Conservation (phyloP, 495 filamentous ascomycete genomes). For the Hyaloscypha finlandica region DNA sequence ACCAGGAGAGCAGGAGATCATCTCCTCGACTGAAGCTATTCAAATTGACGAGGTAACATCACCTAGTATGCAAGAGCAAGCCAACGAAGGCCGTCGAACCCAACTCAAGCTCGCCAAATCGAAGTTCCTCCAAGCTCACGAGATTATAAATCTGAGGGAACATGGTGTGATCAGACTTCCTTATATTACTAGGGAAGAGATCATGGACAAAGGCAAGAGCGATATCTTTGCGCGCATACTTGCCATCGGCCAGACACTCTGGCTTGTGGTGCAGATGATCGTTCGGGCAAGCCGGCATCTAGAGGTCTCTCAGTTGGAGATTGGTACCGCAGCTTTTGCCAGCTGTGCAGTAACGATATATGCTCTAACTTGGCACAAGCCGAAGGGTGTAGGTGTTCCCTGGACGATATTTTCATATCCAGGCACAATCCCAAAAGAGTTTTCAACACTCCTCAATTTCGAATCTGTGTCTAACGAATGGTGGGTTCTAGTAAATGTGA, state of each 20-base stretch:
- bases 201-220: slow-evolving; percentile 3
- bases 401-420: background rate
- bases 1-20: background rate
- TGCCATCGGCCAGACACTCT: background rate
- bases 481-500: too few relatives aligned
- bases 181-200: background rate
- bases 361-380: background rate
- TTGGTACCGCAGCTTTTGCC: background rate
- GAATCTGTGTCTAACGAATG: too few relatives aligned
- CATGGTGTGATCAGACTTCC: background rate
- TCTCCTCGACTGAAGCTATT: too few relatives aligned
- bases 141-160: background rate
- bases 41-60: too few relatives aligned
- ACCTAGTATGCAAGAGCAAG: too few relatives aligned
- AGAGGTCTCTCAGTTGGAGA: background rate
- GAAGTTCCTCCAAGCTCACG: background rate
- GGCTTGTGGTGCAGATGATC: slow-evolving; percentile 1
- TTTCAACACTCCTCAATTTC: too few relatives aligned
- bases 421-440: background rate
- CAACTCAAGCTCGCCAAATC: background rate
- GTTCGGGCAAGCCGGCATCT: background rate
- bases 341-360: background rate
- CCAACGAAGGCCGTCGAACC: too few relatives aligned
- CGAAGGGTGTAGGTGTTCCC: background rate
- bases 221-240: background rate